Base-by-base conservation (phyloP, 768 basidiomycete genomes). In the Russula compacta region DNA sequence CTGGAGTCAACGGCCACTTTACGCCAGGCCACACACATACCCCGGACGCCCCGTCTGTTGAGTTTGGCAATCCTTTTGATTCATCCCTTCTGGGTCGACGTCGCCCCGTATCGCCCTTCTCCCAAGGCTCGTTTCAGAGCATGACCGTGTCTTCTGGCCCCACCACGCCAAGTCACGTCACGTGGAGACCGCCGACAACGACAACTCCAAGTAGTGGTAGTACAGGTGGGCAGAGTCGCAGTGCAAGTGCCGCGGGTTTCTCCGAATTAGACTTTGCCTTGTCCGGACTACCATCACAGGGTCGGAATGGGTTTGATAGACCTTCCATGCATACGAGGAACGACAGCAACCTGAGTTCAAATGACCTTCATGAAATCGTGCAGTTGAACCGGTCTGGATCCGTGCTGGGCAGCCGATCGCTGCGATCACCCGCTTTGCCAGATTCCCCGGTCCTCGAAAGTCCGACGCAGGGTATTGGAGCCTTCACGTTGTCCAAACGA, bases 81-180 rank as follows among this genome's bases (percentile, higher is more conserved):
- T 82, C 84, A 14, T 80, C 84, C 33, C 71, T 81, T 56, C 74
- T 81, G 39, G 75, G 75, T 52, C 76, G 85, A 65, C 81, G 84
- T 38, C 78, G 87, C 54, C 87, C 89, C 52, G 79, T 80, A n/a
- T 90, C 89, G 39, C 89, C 89, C 6, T 77, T 89, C 39, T 80
- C 86, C 36, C 79, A 76, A 32, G 74, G 79, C 32, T 72, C 81
- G 3, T 88, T 77, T 70, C 87, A 86, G 71, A 78, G 83, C 6
- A 75, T 86, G 74, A 67, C 79, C 7, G 77, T 81, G 24, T 78
- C 83, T 56, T 75, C 79, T 58, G 74, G 78, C 43, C 76, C 80
- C 35, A 68, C 69, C 48, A 87, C 89, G 32, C 89, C 89, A 39
- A 90, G 89, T 1, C 88, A 86, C 69, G 79, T 89, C 55, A 81